Evolutionary conservation across 2,329 filamentous ascomycete genomes (phyloP).

Genomic region (Neonectria faginata): DNA sequence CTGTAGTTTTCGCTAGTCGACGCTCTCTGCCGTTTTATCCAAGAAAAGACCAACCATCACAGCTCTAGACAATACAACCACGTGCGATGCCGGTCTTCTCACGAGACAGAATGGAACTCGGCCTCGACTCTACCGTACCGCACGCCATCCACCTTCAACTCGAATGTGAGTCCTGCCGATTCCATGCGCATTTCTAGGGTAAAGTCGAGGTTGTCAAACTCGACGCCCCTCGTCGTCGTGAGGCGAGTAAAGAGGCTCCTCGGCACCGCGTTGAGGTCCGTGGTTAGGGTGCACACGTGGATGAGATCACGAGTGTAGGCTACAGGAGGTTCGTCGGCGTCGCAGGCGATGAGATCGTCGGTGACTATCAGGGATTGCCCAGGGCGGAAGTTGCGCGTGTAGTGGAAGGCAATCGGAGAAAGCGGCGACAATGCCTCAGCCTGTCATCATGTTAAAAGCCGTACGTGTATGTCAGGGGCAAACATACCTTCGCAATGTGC

Average conservation of each 20-base stretch:
- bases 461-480: background rate
- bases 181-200: conserved; percentile 87
- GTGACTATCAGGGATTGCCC: conserved; percentile 82
- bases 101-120: conserved; percentile 72
- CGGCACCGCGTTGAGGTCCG: conserved; percentile 81
- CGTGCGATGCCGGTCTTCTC: background rate
- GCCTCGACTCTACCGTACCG: conserved; percentile 82
- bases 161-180: conserved; percentile 80
- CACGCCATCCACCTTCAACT: conserved; percentile 82
- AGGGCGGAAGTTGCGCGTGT: conserved; percentile 85
- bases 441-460: conserved; percentile 52
- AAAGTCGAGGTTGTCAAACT: conserved; percentile 86
- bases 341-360: conserved; percentile 83
- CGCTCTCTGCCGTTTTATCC: conserved; percentile 13
- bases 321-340: conserved; percentile 73
- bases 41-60: conserved; percentile 4
- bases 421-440: conserved; percentile 81
- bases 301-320: conserved; percentile 72
- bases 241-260: conserved; percentile 78
- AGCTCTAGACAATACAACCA: background rate
- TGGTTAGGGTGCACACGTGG: conserved; percentile 84
- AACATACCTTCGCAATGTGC: conserved; percentile 79
- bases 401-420: conserved; percentile 83
- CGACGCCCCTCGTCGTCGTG: conserved; percentile 81
- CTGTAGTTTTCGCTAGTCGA: conserved; percentile 13